phyloP scores from a whole-genome alignment of 192 early-diverging fungal species.

The Mortierella hygrophila region DNA sequence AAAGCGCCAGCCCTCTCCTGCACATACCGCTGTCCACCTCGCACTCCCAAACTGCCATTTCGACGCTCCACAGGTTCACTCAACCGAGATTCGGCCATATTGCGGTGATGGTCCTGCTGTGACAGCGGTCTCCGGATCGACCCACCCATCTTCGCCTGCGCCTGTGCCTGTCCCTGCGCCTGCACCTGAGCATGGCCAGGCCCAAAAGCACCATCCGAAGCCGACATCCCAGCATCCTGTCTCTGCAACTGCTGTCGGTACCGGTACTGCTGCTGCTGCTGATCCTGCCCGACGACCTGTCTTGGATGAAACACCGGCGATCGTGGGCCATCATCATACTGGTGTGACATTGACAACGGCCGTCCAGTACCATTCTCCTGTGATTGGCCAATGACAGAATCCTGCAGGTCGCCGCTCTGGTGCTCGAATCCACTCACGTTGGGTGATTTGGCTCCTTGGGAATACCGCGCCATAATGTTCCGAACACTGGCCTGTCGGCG shows the following conservation, averaged over 20 bases:
- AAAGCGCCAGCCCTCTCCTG: slow-evolving; percentile 21
- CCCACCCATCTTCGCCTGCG: neutral
- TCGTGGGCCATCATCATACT: neutral
- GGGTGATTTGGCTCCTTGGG: slow-evolving; percentile 24
- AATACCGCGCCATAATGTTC: slow-evolving; percentile 37
- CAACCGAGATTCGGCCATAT: neutral
- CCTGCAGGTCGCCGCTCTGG: neutral
- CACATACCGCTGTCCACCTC: neutral
- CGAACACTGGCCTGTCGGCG: slow-evolving; percentile 34
- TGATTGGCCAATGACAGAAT: neutral
- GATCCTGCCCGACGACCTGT: neutral
- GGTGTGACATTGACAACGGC: neutral
- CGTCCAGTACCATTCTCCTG: neutral
- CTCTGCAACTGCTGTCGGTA: neutral
- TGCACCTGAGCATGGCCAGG: neutral
- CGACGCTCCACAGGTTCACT: neutral
- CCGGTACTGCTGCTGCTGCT: slow-evolving; percentile 7
- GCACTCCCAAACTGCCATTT: slow-evolving; percentile 10
- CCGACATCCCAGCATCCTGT: slow-evolving; percentile 11
- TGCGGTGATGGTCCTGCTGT: slow-evolving; percentile 29
- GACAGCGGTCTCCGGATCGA: slow-evolving; percentile 17
- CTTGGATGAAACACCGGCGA: neutral
- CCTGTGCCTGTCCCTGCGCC: neutral
- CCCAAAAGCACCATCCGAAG: slow-evolving; percentile 10
- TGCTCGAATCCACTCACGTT: slow-evolving; percentile 7